phyloP scores from a whole-genome alignment of 164 flowering plant species.

The Berberis thunbergii region DNA sequence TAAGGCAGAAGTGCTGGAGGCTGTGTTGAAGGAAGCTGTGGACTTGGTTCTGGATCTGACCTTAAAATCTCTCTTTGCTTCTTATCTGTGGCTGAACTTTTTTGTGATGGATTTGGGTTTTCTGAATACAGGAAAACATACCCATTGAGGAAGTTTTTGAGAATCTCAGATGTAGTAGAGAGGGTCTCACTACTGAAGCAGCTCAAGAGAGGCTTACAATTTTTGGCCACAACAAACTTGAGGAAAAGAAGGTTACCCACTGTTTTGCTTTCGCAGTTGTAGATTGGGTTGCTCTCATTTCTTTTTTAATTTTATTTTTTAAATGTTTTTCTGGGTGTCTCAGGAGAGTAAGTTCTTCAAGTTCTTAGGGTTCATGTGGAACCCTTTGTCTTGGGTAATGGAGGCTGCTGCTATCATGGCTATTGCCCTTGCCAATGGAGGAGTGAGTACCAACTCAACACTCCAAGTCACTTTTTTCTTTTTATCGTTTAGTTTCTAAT shows the following conservation, averaged over 20 bases:
- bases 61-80: slow-evolving; percentile 1
- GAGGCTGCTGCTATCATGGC: slow-evolving; percentile 97
- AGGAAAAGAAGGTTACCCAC: slow-evolving; percentile 58
- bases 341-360: slow-evolving; percentile 89
- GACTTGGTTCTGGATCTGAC: slow-evolving; percentile 45
- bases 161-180: slow-evolving; percentile 50
- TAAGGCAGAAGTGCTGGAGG: slow-evolving; percentile 37
- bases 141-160: slow-evolving; percentile 78
- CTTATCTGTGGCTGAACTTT: neutral
- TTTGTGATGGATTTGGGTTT: slow-evolving; percentile 9
- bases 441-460: slow-evolving; percentile 31
- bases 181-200: slow-evolving; percentile 51
- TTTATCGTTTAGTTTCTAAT: neutral
- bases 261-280: neutral
- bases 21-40: slow-evolving; percentile 62
- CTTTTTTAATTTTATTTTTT: neutral
- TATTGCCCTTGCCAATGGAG: slow-evolving; percentile 90
- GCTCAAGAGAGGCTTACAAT: slow-evolving; percentile 53
- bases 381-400: slow-evolving; percentile 96
- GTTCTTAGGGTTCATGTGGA: slow-evolving; percentile 94
- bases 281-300: neutral
- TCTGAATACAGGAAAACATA: slow-evolving; percentile 57
- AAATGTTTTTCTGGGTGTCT: slow-evolving; percentile 9
- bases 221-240: slow-evolving; percentile 68
- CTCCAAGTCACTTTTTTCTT: neutral